Percentiles rank a stretch among this genome's conserved stretches.
phyloP scores from a whole-genome alignment of 805 yeast species.

The Nematodospora valgi region DNA sequence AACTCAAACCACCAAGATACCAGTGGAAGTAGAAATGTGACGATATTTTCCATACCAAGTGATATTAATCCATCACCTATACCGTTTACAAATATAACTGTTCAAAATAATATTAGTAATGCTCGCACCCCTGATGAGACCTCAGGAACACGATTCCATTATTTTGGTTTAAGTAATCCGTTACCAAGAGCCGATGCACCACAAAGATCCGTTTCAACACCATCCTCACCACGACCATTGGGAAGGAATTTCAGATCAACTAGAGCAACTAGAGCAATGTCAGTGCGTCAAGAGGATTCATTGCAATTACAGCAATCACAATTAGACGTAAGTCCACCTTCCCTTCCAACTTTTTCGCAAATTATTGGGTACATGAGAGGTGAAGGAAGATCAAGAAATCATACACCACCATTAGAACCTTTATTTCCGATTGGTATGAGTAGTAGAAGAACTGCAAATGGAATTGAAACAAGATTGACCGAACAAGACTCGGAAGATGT shows the following conservation, averaged over 20 bases:
- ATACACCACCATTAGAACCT: slow-evolving; percentile 2
- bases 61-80: slow-evolving; percentile 19
- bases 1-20: not conserved
- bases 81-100: slow-evolving; percentile 19
- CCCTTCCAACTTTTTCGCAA: too few species aligned
- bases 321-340: not conserved
- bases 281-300: not conserved
- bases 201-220: slow-evolving; percentile 2
- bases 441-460: slow-evolving; percentile 44
- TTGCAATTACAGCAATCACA: slow-evolving; percentile 1
- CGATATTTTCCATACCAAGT: slow-evolving; percentile 27
- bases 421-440: slow-evolving; percentile 43
- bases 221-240: not conserved
- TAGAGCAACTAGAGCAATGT: not conserved
- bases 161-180: slow-evolving; percentile 3
- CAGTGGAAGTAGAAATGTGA: slow-evolving; percentile 13
- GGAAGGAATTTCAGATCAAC: slow-evolving; percentile 5
- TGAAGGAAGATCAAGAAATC: not conserved
- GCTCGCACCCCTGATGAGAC: not conserved
- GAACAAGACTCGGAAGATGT: slow-evolving; percentile 13
- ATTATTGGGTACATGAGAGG: slow-evolving; percentile 6
- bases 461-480: slow-evolving; percentile 36
- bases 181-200: too few species aligned
- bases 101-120: slow-evolving; percentile 3
- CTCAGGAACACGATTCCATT: slow-evolving; percentile 4